Conservation (phyloP, 1,284 basidiomycete species). For the Gymnopus androsaceus region DNA sequence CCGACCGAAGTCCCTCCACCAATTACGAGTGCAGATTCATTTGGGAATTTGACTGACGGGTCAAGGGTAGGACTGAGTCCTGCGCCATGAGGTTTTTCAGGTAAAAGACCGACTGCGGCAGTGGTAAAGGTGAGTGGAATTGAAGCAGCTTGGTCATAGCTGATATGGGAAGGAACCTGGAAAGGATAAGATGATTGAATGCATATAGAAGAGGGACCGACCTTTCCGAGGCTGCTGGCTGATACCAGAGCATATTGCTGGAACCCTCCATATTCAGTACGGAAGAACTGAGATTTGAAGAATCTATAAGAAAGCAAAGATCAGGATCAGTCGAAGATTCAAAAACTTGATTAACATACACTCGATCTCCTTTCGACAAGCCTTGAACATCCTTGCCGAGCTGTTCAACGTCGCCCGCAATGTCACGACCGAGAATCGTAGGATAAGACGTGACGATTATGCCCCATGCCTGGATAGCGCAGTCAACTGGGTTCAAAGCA, state of each 20-base stretch:
- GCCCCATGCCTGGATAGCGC: slow-evolving; percentile 37
- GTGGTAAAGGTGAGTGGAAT: slow-evolving; percentile 41
- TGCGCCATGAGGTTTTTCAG: slow-evolving; percentile 29
- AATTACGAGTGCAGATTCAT: slow-evolving; percentile 30
- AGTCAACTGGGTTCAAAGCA: slow-evolving; percentile 52
- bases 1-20: slow-evolving; percentile 31
- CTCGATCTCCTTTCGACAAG: slow-evolving; percentile 56
- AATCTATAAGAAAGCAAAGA: not conserved
- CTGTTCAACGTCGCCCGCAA: slow-evolving; percentile 55
- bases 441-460: slow-evolving; percentile 31
- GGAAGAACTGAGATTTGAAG: slow-evolving; percentile 20
- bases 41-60: slow-evolving; percentile 36
- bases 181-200: not conserved
- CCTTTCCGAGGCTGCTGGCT: slow-evolving; percentile 45
- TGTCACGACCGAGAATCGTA: slow-evolving; percentile 57
- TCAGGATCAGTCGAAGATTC: not conserved
- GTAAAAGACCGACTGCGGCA: slow-evolving; percentile 39
- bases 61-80: slow-evolving; percentile 32
- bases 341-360: slow-evolving; percentile 43
- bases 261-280: slow-evolving; percentile 38
- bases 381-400: slow-evolving; percentile 52
- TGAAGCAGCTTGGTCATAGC: slow-evolving; percentile 43
- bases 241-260: slow-evolving; percentile 51
- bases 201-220: slow-evolving; percentile 20
- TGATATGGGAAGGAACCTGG: slow-evolving; percentile 40